phyloP scores from a whole-genome alignment of 805 yeast genomes.

The Suhomyces kilbournensis region DNA sequence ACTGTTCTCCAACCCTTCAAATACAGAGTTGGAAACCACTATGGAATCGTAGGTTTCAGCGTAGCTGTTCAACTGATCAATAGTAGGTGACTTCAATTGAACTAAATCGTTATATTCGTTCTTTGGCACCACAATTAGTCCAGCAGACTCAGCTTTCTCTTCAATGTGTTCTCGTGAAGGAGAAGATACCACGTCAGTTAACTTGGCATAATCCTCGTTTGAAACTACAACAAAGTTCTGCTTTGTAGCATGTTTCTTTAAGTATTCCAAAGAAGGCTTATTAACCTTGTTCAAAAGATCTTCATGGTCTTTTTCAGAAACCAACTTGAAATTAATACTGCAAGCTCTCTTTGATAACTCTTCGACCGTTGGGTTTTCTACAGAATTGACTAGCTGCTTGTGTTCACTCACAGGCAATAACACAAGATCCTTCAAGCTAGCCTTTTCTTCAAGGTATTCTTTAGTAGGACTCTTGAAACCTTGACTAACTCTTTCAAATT shows the following conservation, averaged over 20 bases:
- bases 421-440: conserved; percentile 18
- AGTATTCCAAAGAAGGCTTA: conserved; percentile 27
- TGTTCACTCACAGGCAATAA: conserved; percentile 15
- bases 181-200: conserved; percentile 10
- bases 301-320: background rate
- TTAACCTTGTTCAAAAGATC: background rate
- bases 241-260: conserved; percentile 22
- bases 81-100: conserved; percentile 8
- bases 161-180: conserved; percentile 15
- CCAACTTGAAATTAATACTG: background rate
- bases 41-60: conserved; percentile 3
- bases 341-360: conserved; percentile 4
- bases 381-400: conserved; percentile 8
- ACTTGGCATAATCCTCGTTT: conserved; percentile 12
- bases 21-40: conserved; percentile 7
- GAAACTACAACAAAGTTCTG: conserved; percentile 9
- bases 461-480: conserved; percentile 11
- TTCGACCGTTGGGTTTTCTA: conserved; percentile 4
- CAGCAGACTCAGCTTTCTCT: conserved; percentile 13
- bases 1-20: conserved; percentile 8
- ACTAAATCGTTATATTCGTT: conserved; percentile 18
- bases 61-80: conserved; percentile 4
- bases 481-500: conserved; percentile 12
- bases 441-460: conserved; percentile 20
- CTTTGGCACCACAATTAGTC: conserved; percentile 13